phyloP scores from a whole-genome alignment of 1,284 basidiomycete species.

The Irpex sp. region DNA sequence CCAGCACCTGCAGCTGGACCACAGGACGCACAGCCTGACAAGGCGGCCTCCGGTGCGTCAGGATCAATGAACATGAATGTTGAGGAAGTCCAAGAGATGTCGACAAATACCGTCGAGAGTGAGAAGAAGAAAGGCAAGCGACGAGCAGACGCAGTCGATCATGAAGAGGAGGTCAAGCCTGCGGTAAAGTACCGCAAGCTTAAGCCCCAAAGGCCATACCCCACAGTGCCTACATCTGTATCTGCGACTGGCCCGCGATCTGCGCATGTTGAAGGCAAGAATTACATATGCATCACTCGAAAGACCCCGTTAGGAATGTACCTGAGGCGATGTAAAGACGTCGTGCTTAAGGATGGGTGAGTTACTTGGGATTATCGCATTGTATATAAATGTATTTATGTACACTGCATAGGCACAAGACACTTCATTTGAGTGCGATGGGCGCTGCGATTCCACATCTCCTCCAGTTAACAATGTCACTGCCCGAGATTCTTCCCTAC shows the following conservation, averaged over 20 bases:
- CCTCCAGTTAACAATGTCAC: slow-evolving; percentile 64
- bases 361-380: slow-evolving; percentile 20
- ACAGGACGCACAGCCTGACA: background rate
- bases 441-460: slow-evolving; percentile 87
- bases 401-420: slow-evolving; percentile 57
- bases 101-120: background rate
- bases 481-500: slow-evolving; percentile 76
- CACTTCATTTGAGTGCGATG: slow-evolving; percentile 76
- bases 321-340: slow-evolving; percentile 74
- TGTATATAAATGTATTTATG: background rate
- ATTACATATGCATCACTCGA: slow-evolving; percentile 77
- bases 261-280: slow-evolving; percentile 72
- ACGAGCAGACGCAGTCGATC: slow-evolving; percentile 2
- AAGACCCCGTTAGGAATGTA: slow-evolving; percentile 74
- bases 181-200: slow-evolving; percentile 57
- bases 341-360: slow-evolving; percentile 77
- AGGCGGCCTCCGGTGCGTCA: background rate
- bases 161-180: slow-evolving; percentile 3
- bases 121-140: slow-evolving; percentile 2
- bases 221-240: slow-evolving; percentile 71
- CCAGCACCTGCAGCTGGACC: background rate
- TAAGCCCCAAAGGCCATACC: slow-evolving; percentile 66
- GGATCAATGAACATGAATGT: background rate
- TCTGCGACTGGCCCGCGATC: slow-evolving; percentile 79
- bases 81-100: background rate